Evolutionary conservation across 768 basidiomycete genomes (phyloP).

Genomic region (Vishniacozyma victoriae): DNA sequence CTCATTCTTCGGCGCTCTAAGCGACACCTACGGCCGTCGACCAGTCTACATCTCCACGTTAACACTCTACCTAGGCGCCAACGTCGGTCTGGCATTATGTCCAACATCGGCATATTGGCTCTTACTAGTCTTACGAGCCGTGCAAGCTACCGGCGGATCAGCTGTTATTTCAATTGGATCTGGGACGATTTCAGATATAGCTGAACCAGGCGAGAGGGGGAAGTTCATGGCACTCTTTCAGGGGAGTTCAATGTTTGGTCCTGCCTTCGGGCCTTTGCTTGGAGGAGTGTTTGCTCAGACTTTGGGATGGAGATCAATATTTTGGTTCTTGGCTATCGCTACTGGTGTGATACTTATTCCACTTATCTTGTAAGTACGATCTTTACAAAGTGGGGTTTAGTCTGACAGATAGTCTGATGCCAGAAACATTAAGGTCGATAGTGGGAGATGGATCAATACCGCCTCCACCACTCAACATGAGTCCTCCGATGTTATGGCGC

Average conservation of each 20-base stretch:
- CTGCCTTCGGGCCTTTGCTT: conserved; percentile 20
- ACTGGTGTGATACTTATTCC: conserved; percentile 25
- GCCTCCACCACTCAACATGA: conserved; percentile 30
- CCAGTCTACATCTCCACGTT: conserved; percentile 55
- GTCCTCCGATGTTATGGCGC: conserved; percentile 24
- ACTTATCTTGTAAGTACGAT: conserved; percentile 50
- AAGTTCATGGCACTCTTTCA: conserved; percentile 65
- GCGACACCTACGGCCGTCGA: conserved; percentile 46
- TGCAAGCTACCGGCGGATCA: conserved; percentile 51
- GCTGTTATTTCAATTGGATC: conserved; percentile 47
- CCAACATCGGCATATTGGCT: conserved; percentile 67
- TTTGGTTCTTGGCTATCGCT: conserved; percentile 40
- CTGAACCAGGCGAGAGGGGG: conserved; percentile 65
- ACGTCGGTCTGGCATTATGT: conserved; percentile 58
- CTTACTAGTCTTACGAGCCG: conserved; percentile 67
- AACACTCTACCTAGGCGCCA: conserved; percentile 59
- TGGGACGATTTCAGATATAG: conserved; percentile 76
- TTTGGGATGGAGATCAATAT: conserved; percentile 57
- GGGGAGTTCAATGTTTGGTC: conserved; percentile 23
- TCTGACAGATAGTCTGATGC: conserved; percentile 44
- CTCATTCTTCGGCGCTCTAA: conserved; percentile 62
- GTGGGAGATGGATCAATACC: conserved; percentile 44
- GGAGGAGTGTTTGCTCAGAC: conserved; percentile 50
- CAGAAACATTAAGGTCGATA: conserved; percentile 50
- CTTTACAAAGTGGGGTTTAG: background rate